Conservation (phyloP, 1,139 yeast species). For the Lodderomyces jiufengensis region DNA sequence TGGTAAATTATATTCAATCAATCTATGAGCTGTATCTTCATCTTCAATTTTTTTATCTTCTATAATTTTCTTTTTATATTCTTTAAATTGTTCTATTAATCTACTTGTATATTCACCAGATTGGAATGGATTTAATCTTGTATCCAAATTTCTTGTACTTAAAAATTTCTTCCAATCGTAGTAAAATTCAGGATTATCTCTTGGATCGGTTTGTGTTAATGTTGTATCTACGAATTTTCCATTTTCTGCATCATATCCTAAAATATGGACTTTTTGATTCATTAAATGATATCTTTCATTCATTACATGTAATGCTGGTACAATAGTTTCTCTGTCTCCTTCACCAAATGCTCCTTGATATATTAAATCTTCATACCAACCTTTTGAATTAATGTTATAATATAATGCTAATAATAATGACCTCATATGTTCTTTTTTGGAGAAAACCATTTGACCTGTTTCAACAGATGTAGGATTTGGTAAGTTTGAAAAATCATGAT, state of each 20-base stretch:
- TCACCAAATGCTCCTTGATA: conserved; percentile 38
- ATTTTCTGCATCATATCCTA: conserved; percentile 22
- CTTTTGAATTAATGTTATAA: conserved; percentile 29
- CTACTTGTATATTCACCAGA: conserved; percentile 22
- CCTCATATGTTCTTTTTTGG: conserved; percentile 29
- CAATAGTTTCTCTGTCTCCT: conserved; percentile 39
- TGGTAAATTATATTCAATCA: conserved; percentile 19
- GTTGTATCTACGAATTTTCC: conserved; percentile 27
- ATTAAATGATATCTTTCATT: conserved; percentile 33
- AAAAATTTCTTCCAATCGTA: conserved; percentile 31
- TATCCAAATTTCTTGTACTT: conserved; percentile 18
- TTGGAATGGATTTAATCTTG: conserved; percentile 32
- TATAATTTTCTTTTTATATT: conserved; percentile 12
- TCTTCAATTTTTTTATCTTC: conserved; percentile 12
- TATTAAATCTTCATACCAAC: conserved; percentile 27
- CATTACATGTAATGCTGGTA: conserved; percentile 37
- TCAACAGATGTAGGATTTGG: conserved; percentile 30
- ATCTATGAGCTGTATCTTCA: conserved; percentile 11
- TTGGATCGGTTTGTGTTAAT: conserved; percentile 34
- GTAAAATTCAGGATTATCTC: conserved; percentile 20
- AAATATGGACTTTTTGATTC: conserved; percentile 21
- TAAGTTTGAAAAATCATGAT: conserved; percentile 32
- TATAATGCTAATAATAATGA: conserved; percentile 30
- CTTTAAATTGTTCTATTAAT: conserved; percentile 21
- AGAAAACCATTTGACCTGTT: conserved; percentile 35